These are phyloP conservation scores for Pichia manshurica DNA, from an alignment of 805 yeast genomes.

Conservation along the genomic window DNA sequence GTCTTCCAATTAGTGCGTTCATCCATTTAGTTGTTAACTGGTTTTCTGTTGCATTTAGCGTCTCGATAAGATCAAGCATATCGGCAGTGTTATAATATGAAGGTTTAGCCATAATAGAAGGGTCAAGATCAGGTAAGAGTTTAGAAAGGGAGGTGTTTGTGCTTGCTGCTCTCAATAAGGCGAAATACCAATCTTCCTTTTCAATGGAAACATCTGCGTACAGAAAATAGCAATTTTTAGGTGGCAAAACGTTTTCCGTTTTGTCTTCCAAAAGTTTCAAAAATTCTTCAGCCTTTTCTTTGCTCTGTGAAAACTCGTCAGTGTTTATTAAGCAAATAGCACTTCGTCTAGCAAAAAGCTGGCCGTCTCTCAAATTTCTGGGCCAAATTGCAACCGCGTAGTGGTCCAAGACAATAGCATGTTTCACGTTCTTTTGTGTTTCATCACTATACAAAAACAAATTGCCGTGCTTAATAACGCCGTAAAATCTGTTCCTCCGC, in stretches of 20 bases:
- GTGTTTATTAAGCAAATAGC: conserved; percentile 68
- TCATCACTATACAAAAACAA: conserved; percentile 78
- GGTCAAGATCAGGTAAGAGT: conserved; percentile 35
- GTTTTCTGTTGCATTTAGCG: conserved; percentile 75
- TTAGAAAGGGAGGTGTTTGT: not conserved
- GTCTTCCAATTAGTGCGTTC: conserved; percentile 78
- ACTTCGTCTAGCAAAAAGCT: conserved; percentile 71
- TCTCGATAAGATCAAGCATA: conserved; percentile 67
- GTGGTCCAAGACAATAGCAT: conserved; percentile 71
- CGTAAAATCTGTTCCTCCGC: conserved; percentile 58
- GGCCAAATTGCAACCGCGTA: conserved; percentile 85
- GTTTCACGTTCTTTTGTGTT: conserved; percentile 56
- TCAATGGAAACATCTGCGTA: conserved; percentile 73
- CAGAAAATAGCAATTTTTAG: conserved; percentile 46
- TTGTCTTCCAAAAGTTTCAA: conserved; percentile 22
- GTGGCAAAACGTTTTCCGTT: conserved; percentile 28
- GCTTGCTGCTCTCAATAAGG: conserved; percentile 64
- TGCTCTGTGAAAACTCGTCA: conserved; percentile 15
- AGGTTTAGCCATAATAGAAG: conserved; percentile 64
- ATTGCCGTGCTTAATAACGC: conserved; percentile 80
- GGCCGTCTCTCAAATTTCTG: conserved; percentile 62
- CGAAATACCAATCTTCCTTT: conserved; percentile 92
- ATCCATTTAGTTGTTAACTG: conserved; percentile 85
- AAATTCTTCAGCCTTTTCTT: conserved; percentile 40
- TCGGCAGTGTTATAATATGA: conserved; percentile 66